A percentile compares a stretch with the other conserved stretches of the same genome.
These are phyloP conservation scores for Rhamnella rubrinervis DNA, from an alignment of 331 rosid species.

Conservation along the genomic window DNA sequence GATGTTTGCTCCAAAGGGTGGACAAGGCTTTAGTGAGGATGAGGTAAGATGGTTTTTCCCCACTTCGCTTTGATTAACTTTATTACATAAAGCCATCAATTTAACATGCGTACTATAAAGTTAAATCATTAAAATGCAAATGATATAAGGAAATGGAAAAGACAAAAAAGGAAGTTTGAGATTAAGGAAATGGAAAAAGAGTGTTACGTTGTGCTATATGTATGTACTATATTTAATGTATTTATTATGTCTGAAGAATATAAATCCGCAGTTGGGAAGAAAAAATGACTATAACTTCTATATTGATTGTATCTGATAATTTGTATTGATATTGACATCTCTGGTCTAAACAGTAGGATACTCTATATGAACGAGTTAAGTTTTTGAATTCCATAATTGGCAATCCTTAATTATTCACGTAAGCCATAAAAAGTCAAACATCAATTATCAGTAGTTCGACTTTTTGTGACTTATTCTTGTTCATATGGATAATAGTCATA, in stretches of 20 bases:
- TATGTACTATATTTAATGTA: too few species aligned
- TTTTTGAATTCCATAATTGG: neutral
- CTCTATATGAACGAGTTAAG: neutral
- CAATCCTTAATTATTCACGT: conserved; percentile 5
- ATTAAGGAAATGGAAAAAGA: too few species aligned
- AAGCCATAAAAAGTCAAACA: neutral
- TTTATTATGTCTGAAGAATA: too few species aligned
- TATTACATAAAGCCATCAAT: neutral
- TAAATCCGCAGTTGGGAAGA: neutral
- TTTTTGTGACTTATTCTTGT: neutral
- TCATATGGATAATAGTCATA: neutral
- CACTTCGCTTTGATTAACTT: neutral
- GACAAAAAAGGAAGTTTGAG: too few species aligned
- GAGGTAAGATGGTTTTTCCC: conserved; percentile 66
- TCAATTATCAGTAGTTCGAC: neutral
- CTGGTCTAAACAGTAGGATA: conserved; percentile 4
- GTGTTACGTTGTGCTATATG: too few species aligned
- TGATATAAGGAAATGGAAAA: too few species aligned
- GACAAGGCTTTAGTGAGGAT: conserved; percentile 86
- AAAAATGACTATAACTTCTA: neutral
- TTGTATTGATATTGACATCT: neutral
- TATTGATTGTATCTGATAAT: too few species aligned
- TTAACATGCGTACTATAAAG: neutral
- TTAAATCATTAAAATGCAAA: too few species aligned
- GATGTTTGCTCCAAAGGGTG: conserved; percentile 84